Evolutionary conservation across 1,284 basidiomycete species (phyloP).

Genomic region (Irpex sp.): DNA sequence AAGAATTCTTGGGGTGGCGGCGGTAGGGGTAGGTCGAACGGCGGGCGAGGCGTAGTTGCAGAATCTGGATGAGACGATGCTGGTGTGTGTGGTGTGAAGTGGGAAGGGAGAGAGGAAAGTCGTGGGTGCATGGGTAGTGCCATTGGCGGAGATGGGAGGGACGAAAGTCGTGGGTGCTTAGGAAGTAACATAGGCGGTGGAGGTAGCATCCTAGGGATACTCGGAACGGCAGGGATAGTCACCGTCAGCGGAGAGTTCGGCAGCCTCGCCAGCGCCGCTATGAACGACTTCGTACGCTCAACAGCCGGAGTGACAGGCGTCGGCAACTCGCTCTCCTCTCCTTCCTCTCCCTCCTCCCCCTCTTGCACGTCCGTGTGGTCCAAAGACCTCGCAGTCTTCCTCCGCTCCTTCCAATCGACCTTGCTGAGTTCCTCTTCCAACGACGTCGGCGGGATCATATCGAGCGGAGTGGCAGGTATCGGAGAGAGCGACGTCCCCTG

Average conservation of each 20-base stretch:
- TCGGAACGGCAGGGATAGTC: background rate
- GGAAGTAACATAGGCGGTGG: background rate
- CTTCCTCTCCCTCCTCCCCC: background rate
- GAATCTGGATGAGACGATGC: too few species aligned
- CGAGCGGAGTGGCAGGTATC: slow-evolving; percentile 3
- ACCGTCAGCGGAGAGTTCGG: background rate
- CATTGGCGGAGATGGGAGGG: too few species aligned
- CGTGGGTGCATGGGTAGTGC: too few species aligned
- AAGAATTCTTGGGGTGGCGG: background rate
- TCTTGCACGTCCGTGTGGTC: background rate
- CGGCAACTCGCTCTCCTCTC: background rate
- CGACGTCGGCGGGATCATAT: background rate
- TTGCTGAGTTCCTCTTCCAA: background rate
- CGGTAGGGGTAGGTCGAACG: background rate
- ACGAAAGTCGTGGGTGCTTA: background rate
- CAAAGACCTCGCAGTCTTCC: background rate
- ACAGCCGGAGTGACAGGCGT: slow-evolving; percentile 1
- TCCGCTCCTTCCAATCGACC: background rate
- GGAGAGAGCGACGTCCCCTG: background rate
- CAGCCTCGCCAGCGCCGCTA: background rate
- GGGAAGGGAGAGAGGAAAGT: too few species aligned
- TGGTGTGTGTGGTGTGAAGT: too few species aligned
- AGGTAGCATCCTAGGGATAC: background rate
- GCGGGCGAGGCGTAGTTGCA: too few species aligned
- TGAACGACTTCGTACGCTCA: slow-evolving; percentile 6